Percentiles rank a stretch among this genome's conserved stretches.
These are phyloP conservation scores for Elaeis guineensis DNA, from an alignment of 176 grass and related monocot species.

Conservation along the genomic window DNA sequence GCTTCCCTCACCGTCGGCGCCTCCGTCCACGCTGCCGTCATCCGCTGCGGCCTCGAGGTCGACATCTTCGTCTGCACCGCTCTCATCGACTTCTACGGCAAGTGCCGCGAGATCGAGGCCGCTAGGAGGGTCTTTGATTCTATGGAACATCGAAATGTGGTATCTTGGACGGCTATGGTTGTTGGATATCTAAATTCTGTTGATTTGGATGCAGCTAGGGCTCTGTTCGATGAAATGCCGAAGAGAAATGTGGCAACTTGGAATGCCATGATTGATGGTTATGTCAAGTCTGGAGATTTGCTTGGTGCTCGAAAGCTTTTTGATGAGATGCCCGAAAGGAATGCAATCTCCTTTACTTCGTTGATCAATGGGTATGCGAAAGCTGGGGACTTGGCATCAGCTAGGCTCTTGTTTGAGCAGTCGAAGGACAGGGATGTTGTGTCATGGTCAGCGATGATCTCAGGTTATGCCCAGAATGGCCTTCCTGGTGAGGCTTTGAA, in stretches of 20 bases:
- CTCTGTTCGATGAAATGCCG: conserved; percentile 58
- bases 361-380: conserved; percentile 76
- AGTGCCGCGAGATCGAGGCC: conserved; percentile 21
- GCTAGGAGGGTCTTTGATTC: conserved; percentile 50
- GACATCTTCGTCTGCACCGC: conserved; percentile 71
- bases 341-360: conserved; percentile 39
- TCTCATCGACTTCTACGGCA: conserved; percentile 68
- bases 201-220: conserved; percentile 29
- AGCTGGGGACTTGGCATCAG: conserved; percentile 40
- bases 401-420: conserved; percentile 56
- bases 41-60: conserved; percentile 49
- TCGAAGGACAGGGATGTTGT: conserved; percentile 44
- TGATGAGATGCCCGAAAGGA: conserved; percentile 60
- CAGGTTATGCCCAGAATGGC: conserved; percentile 71
- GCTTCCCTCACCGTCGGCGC: conserved; percentile 20
- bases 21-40: conserved; percentile 36
- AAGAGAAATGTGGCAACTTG: conserved; percentile 52
- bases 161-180: conserved; percentile 68
- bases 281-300: conserved; percentile 56
- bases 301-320: conserved; percentile 36
- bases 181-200: conserved; percentile 24
- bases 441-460: conserved; percentile 77
- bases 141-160: conserved; percentile 33
- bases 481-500: conserved; percentile 47
- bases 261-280: conserved; percentile 73